Conservation (phyloP, 2,329 filamentous ascomycete genomes). For the Xylaria sp. region DNA sequence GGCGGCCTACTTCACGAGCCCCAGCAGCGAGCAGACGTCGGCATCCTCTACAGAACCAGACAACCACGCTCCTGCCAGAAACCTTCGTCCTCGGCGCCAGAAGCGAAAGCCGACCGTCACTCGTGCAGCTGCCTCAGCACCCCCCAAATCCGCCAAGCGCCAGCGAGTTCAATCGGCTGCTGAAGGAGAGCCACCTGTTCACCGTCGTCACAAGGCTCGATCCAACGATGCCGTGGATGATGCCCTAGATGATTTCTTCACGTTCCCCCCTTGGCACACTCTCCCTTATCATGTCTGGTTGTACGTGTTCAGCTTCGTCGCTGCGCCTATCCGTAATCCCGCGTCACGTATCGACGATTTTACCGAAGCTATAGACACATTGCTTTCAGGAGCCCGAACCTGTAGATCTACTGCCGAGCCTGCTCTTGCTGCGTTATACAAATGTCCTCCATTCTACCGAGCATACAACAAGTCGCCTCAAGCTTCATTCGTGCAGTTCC, state of each 20-base stretch:
- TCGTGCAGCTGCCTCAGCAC: background rate
- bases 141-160: slow-evolving; percentile 29
- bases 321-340: slow-evolving; percentile 63
- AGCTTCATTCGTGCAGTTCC: slow-evolving; percentile 63
- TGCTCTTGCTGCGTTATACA: slow-evolving; percentile 77
- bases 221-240: slow-evolving; percentile 14
- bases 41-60: slow-evolving; percentile 34
- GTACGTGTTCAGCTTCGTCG: slow-evolving; percentile 75
- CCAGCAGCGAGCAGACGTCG: slow-evolving; percentile 27
- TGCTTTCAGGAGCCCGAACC: slow-evolving; percentile 69
- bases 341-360: slow-evolving; percentile 55
- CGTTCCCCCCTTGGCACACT: slow-evolving; percentile 60
- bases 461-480: slow-evolving; percentile 54
- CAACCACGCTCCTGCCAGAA: slow-evolving; percentile 7
- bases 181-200: background rate
- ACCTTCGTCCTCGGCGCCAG: slow-evolving; percentile 13
- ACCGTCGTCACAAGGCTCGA: background rate
- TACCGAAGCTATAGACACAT: slow-evolving; percentile 55
- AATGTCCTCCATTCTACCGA: slow-evolving; percentile 69
- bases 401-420: slow-evolving; percentile 76
- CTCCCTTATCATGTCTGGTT: slow-evolving; percentile 75
- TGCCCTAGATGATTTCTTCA: slow-evolving; percentile 54
- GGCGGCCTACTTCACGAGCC: slow-evolving; percentile 40
- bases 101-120: slow-evolving; percentile 27
- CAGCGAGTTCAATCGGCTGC: slow-evolving; percentile 17